Evolutionary conservation across 2,329 filamentous ascomycete genomes (phyloP).

Genomic region (Trichoderma brevicompactum): DNA sequence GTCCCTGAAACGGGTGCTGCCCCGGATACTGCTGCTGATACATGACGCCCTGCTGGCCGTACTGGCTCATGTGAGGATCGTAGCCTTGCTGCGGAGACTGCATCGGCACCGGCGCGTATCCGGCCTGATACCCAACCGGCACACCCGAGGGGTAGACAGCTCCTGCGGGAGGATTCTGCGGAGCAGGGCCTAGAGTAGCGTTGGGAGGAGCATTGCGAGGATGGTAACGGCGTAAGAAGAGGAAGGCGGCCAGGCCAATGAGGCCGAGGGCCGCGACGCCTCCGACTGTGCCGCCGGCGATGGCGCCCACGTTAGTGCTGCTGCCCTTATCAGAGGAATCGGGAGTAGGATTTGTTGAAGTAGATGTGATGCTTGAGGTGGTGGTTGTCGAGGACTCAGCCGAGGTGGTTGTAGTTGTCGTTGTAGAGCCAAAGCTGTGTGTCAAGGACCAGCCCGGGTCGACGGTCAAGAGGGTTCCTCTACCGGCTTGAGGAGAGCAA

Average conservation of each 20-base stretch:
- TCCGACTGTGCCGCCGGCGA: conserved; percentile 54
- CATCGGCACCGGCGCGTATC: conserved; percentile 34
- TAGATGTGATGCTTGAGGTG: conserved; percentile 12
- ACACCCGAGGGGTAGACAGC: conserved; percentile 32
- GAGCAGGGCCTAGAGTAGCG: conserved; percentile 25
- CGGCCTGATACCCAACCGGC: conserved; percentile 36
- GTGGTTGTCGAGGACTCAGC: not conserved
- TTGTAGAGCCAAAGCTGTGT: conserved; percentile 28
- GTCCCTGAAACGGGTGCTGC: conserved; percentile 13
- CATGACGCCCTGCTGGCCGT: conserved; percentile 22
- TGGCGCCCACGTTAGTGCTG: conserved; percentile 47
- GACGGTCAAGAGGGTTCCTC: conserved; percentile 39
- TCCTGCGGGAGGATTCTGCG: conserved; percentile 6
- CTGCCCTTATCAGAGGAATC: conserved; percentile 38
- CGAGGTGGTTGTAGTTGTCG: conserved; percentile 18
- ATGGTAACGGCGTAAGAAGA: conserved; percentile 41
- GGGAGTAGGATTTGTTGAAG: conserved; percentile 25
- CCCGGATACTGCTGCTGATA: conserved; percentile 26
- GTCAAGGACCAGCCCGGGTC: conserved; percentile 37
- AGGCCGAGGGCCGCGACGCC: conserved; percentile 49
- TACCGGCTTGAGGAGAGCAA: conserved; percentile 37
- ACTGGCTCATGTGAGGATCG: conserved; percentile 31
- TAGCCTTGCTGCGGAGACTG: conserved; percentile 37
- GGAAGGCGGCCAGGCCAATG: conserved; percentile 48
- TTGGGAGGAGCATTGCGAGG: conserved; percentile 20